These are phyloP conservation scores for Chlorella variabilis DNA, from an alignment of 163 green algal species.

Conservation along the genomic window DNA sequence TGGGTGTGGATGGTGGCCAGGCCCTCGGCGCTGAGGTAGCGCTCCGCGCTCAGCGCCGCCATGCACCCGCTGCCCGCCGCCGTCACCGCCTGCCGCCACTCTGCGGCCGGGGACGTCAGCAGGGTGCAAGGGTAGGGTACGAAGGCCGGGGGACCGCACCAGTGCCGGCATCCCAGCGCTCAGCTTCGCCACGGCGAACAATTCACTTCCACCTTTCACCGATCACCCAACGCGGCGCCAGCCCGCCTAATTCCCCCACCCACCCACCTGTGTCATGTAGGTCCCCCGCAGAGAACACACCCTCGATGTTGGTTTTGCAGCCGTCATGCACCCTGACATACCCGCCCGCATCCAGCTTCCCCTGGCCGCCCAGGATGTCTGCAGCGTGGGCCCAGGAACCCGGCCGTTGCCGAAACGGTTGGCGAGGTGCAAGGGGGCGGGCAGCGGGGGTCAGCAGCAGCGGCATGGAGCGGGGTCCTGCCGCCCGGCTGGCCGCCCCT, in stretches of 20 bases:
- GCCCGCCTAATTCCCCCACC: conserved; percentile 39
- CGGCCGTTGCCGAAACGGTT: too few species aligned
- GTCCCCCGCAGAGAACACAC: conserved; percentile 92
- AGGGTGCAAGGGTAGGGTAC: too few species aligned
- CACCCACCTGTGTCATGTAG: conserved; percentile 85
- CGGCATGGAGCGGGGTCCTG: too few species aligned
- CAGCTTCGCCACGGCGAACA: too few species aligned
- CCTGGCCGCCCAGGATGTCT: conserved; percentile 59
- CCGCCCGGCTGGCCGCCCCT: too few species aligned
- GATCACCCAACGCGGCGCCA: neutral
- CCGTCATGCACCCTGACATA: conserved; percentile 87
- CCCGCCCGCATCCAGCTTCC: conserved; percentile 91
- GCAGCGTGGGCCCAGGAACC: too few species aligned
- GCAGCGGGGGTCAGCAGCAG: too few species aligned
- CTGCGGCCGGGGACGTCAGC: conserved; percentile 27
- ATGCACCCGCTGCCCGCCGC: conserved; percentile 86
- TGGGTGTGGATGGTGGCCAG: conserved; percentile 51
- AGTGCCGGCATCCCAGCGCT: neutral
- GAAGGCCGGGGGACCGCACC: neutral
- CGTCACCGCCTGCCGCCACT: conserved; percentile 69
- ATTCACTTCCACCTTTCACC: too few species aligned
- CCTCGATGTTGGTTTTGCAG: conserved; percentile 80
- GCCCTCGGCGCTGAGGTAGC: conserved; percentile 86
- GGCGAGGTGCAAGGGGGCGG: neutral
- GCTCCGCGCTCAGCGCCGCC: conserved; percentile 91